Conservation (phyloP, 352 stramenopile species). For the Pythium dissimile region DNA sequence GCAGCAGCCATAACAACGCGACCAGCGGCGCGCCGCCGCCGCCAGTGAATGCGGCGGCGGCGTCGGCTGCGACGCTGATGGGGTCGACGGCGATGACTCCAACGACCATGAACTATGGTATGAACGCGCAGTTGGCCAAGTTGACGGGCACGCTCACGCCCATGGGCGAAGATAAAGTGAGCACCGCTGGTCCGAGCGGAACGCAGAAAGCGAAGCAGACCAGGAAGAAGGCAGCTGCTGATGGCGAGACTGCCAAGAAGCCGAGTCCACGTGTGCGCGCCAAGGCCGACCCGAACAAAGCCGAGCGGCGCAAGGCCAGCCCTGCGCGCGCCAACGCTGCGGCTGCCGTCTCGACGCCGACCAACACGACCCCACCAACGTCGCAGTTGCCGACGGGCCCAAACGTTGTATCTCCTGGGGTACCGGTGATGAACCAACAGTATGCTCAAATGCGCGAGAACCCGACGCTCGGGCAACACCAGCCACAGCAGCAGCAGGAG, state of each 20-base stretch:
- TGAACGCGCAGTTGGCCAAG: constrained; percentile 14
- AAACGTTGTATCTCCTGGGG: neutral
- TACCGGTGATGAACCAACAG: neutral
- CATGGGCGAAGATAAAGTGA: constrained; percentile 26
- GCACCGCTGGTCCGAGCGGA: neutral
- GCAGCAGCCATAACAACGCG: neutral
- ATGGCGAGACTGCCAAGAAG: constrained; percentile 26
- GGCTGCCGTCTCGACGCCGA: neutral
- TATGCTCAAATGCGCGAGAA: constrained; percentile 12
- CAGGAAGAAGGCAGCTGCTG: constrained; percentile 21
- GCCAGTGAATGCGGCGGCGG: constrained; percentile 5
- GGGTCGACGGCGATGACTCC: constrained; percentile 19
- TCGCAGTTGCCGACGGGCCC: neutral
- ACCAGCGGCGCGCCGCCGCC: neutral
- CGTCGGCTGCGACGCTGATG: constrained; percentile 4
- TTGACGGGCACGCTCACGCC: constrained; percentile 22
- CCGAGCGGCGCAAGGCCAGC: constrained; percentile 23
- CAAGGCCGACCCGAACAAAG: constrained; percentile 17
- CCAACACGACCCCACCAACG: neutral
- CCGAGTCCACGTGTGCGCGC: constrained; percentile 28
- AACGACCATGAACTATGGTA: constrained; percentile 21
- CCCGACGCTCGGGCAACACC: too few relatives aligned
- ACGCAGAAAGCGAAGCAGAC: constrained; percentile 24
- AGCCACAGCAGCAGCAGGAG: constrained; percentile 16
- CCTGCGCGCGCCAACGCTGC: constrained; percentile 6